Evolutionary conservation across 2,329 filamentous ascomycete species (phyloP), one percentile per base, ranked within the genome.

Genomic region (Nothomitra cinnamomea): DNA sequence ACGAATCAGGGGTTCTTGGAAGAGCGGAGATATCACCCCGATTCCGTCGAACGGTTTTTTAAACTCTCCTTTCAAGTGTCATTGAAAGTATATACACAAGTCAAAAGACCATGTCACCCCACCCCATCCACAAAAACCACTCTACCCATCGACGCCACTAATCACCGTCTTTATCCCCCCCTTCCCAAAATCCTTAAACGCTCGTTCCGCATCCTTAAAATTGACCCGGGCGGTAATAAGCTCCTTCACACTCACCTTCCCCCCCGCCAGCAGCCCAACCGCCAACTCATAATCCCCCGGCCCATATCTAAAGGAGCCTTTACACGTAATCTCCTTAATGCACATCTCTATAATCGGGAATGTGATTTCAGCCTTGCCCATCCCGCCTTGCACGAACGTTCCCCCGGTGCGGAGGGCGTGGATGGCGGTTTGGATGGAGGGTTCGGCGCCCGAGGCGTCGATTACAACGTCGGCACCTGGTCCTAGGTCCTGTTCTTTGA

Each of bases 271-370:
- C 57, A 96, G 74, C 58, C 87, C 79, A 47, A 95, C 75, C 3
- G 87, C 87, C 5, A 89, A 78, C 64, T 82, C 78, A 69, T 95
- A 96, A 67, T 95, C 90, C 19, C 89, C 89, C 53, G 80, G 78
- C 2, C 83, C 83, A 67, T 96, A 96, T 40, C 90, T 79, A 75
- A 96, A 96, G 57, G 83, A 89, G 21, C 90, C 90, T 64, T 83
- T 85, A 48, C 85, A 76, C 10, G 82, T 94, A 52, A 95, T 74
- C 72, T 96, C 90, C 72, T 95, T 95, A 51, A 82, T 76, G 66
- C 88, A 94, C 64, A 94, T 74, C 3, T 85, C 83, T 78, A 90
- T 85, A 65, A 96, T 94, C 52, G 90, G 90, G 72, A 95, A 95
- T 7, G 70, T 85, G 66, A 95, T 89, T 63, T 95, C 86, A 40